A percentile compares a stretch with the other conserved stretches of the same genome.
phyloP scores from a whole-genome alignment of 1,284 basidiomycete genomes.

The Ustilago hordei region DNA sequence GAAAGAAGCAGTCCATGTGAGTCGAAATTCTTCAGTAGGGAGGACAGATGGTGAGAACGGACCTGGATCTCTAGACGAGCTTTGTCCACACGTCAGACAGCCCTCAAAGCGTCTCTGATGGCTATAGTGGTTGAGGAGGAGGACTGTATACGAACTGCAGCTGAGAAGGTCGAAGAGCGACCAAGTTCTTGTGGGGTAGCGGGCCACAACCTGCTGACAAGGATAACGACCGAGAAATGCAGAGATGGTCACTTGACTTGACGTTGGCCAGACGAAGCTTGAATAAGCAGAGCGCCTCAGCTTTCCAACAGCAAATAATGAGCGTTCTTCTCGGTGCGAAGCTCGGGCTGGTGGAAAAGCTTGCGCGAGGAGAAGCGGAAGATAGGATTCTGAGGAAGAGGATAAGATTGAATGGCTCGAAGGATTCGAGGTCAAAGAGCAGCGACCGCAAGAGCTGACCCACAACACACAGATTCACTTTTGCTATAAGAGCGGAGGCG shows the following conservation, averaged over 20 bases:
- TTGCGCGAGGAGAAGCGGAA: neutral
- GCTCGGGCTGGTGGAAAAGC: neutral
- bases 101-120: neutral
- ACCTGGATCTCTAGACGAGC: neutral
- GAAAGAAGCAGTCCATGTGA: neutral
- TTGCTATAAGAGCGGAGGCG: neutral
- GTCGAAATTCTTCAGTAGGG: neutral
- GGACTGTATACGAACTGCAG: constrained; percentile 7
- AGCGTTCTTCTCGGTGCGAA: neutral
- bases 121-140: neutral
- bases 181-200: constrained; percentile 3
- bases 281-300: neutral
- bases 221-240: constrained; percentile 3
- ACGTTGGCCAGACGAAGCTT: constrained; percentile 1
- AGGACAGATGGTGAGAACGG: neutral
- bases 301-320: neutral
- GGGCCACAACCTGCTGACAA: constrained; percentile 3
- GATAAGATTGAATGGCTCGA: neutral
- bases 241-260: constrained; percentile 7
- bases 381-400: neutral
- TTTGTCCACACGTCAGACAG: neutral
- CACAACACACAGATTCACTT: neutral
- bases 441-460: neutral
- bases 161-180: neutral
- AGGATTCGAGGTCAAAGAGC: neutral